These are phyloP conservation scores for Chlorella variabilis DNA, from an alignment of 163 green algal species.

Conservation along the genomic window DNA sequence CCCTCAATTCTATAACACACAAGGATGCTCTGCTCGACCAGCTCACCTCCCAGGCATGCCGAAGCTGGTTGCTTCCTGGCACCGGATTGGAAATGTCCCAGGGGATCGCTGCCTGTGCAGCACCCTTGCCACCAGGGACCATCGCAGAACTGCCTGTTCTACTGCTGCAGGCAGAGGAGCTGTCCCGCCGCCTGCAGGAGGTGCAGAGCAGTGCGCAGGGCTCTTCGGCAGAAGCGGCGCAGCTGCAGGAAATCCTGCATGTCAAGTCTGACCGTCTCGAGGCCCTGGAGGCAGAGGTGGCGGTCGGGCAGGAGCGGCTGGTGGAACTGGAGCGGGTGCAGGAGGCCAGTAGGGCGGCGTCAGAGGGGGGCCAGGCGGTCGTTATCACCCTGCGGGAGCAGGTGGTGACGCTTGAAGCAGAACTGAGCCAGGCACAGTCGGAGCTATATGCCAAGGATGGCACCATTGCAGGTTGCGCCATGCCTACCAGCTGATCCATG, in stretches of 20 bases:
- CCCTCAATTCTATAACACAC: no score
- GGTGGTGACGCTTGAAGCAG: background rate
- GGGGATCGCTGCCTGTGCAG: no score
- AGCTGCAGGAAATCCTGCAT: conserved; percentile 25
- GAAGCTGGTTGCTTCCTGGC: no score
- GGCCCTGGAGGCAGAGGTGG: conserved; percentile 5
- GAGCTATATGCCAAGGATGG: background rate
- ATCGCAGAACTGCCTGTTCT: no score
- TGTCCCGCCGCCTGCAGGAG: conserved; percentile 4
- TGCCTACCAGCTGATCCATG: no score
- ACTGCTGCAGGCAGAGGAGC: conserved; percentile 5
- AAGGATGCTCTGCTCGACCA: background rate
- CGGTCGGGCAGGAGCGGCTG: background rate
- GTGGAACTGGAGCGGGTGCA: background rate
- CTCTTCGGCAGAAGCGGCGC: background rate
- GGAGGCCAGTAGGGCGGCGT: background rate
- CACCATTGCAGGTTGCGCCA: conserved; percentile 17
- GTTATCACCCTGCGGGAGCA: background rate
- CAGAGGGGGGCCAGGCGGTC: background rate
- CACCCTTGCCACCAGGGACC: no score
- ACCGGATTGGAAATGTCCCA: no score
- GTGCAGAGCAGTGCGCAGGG: background rate
- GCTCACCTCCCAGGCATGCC: background rate
- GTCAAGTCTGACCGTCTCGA: background rate
- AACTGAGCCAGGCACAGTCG: background rate